phyloP scores from a whole-genome alignment of 306 rosid species.

The Sicyos baderoa region DNA sequence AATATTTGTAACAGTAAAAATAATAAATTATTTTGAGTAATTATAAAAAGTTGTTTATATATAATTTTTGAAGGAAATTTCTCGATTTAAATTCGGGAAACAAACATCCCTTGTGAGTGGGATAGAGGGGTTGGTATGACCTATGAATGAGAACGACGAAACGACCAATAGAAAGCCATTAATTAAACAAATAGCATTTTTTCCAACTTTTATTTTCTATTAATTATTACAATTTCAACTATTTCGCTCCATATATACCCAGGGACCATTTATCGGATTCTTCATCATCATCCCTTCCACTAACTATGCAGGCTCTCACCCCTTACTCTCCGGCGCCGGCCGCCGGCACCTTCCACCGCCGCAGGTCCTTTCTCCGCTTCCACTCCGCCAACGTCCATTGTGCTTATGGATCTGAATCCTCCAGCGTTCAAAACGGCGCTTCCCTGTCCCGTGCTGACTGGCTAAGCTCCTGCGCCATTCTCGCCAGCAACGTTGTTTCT shows the following conservation, averaged over 20 bases:
- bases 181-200: not conserved
- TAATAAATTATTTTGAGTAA: no score
- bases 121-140: slow-evolving; percentile 43
- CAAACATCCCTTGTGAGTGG: no score
- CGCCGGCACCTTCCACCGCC: slow-evolving; percentile 15
- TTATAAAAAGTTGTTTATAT: no score
- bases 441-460: slow-evolving; percentile 60
- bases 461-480: slow-evolving; percentile 89
- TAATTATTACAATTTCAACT: not conserved
- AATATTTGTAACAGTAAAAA: no score
- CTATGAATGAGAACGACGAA: slow-evolving; percentile 46
- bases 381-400: slow-evolving; percentile 35
- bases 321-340: slow-evolving; percentile 38
- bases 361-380: slow-evolving; percentile 5
- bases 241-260: slow-evolving; percentile 35
- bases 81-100: no score
- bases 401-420: slow-evolving; percentile 38
- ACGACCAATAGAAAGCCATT: slow-evolving; percentile 34
- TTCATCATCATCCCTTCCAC: not conserved
- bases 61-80: no score
- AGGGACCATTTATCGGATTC: slow-evolving; percentile 5
- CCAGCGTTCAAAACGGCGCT: slow-evolving; percentile 33
- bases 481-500: slow-evolving; percentile 62
- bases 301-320: slow-evolving; percentile 47
- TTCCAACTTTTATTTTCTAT: no score